Evolutionary conservation across 768 basidiomycete genomes (phyloP).

Genomic region (Coprinopsis cinerea): DNA sequence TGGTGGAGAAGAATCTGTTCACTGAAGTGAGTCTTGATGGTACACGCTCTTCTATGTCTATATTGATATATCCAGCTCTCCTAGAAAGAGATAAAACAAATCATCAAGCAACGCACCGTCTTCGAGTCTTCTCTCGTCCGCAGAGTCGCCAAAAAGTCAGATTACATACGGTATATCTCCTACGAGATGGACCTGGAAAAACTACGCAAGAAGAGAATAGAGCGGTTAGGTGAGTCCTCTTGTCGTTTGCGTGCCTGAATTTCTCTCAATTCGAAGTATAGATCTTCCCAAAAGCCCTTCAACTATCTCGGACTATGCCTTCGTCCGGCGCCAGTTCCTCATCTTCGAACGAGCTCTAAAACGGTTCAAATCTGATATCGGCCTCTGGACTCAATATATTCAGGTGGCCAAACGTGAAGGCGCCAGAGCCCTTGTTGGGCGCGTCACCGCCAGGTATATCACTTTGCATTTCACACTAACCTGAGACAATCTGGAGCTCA

Average conservation of each 20-base stretch:
- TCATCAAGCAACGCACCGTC: conserved; percentile 76
- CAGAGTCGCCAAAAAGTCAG: conserved; percentile 76
- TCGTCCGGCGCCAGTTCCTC: conserved; percentile 79
- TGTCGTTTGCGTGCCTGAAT: conserved; percentile 1
- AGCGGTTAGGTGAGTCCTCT: conserved; percentile 55
- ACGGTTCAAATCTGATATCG: conserved; percentile 84
- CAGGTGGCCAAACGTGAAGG: conserved; percentile 76
- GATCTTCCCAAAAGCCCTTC: conserved; percentile 42
- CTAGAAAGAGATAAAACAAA: conserved; percentile 76
- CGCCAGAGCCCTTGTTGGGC: conserved; percentile 72
- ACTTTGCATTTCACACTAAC: not conserved
- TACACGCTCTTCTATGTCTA: not conserved
- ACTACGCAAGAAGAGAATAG: conserved; percentile 66
- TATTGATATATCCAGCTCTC: conserved; percentile 14
- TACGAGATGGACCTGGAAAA: conserved; percentile 90
- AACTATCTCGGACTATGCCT: conserved; percentile 77
- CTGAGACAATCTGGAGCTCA: conserved; percentile 2
- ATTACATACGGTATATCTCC: conserved; percentile 86
- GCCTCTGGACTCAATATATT: conserved; percentile 86
- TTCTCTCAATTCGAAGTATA: conserved; percentile 16
- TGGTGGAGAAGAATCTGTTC: conserved; percentile 81
- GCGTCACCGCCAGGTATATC: conserved; percentile 74
- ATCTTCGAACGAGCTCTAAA: conserved; percentile 87
- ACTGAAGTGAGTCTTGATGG: conserved; percentile 49
- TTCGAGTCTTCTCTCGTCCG: conserved; percentile 84